phyloP scores from a whole-genome alignment of 768 basidiomycete genomes.

The Mrakia gelida region DNA sequence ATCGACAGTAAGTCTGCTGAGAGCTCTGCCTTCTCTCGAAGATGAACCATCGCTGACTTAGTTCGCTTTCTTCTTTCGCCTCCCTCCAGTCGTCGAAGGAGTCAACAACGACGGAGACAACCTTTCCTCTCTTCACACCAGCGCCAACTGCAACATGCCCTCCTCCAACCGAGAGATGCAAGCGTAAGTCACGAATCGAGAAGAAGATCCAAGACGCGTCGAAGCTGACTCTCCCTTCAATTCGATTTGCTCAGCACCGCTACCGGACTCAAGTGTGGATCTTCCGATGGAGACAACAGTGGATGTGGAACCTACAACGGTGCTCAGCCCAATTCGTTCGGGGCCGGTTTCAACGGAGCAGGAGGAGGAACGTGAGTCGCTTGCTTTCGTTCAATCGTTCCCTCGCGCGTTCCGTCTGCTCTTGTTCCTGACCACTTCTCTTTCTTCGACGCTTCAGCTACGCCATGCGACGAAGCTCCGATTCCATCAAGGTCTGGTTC shows the following conservation, averaged over 20 bases:
- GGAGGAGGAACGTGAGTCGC: neutral
- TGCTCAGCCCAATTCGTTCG: neutral
- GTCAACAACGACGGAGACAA: constrained; percentile 5
- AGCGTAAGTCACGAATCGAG: constrained; percentile 47
- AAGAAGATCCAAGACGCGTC: neutral
- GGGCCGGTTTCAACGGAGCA: neutral
- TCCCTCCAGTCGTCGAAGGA: constrained; percentile 14
- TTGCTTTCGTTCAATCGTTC: neutral
- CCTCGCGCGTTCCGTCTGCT: too few species aligned
- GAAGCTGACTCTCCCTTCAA: neutral
- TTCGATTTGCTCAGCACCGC: neutral
- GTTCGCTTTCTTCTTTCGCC: too few species aligned
- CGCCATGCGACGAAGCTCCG: neutral
- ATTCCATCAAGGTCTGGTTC: neutral
- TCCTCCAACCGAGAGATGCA: constrained; percentile 48
- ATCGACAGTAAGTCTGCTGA: constrained; percentile 12
- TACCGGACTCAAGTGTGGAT: neutral
- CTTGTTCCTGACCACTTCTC: too few species aligned
- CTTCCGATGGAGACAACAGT: neutral
- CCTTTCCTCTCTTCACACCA: constrained; percentile 12
- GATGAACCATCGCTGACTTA: too few species aligned
- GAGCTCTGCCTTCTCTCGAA: too few species aligned
- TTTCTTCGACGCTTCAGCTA: neutral
- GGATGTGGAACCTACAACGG: neutral
- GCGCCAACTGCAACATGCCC: constrained; percentile 43